Base-by-base conservation (phyloP, 1,284 basidiomycete species). In the Rhodotorula sp. region DNA sequence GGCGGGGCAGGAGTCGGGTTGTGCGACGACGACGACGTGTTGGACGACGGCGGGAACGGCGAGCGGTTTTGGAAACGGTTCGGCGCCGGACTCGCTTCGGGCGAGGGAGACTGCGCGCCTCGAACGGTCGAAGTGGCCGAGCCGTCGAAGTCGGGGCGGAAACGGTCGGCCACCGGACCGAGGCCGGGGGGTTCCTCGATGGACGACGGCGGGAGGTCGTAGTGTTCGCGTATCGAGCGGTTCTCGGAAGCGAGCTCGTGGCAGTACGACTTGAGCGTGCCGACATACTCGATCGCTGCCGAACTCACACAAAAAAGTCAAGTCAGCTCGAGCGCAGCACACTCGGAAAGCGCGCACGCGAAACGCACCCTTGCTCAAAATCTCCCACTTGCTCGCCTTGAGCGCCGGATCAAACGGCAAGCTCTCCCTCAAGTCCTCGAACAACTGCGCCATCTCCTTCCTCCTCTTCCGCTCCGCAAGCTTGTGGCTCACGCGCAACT, bases 351-450 rank as follows among this genome's bases (percentile, higher is more conserved):
- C 11, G 0, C n/a, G n/a, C n/a, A n/a, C n/a, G 22, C 48, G 4
- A 57, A 4, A 80, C 84, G 73, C 75, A 91, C 92, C 90, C 87
- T 94, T 94, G 80, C 87, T 92, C 50, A 96, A 82, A 68, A 95
- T 94, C 82, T 96, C 93, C 94, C 93, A 96, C 82, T 97, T 97
- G 82, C 90, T 92, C 28, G 91, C 89, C 80, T 96, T 95, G 88
- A 92, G 90, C 47, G 91, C 91, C 65, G 92, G 85, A 80, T 77
- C 75, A 51, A 65, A 71, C 5, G 94, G 94, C 46, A 97, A 83
- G 75, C 91, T 87, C 80, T 94, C 93, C 66, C 91, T 86, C 69
- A 97, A 82, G 80, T 97, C 94, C 76, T 97, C 94, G 78, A 96
- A 97, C 59, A 97, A 80, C 70, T 96, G 93, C 79, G 94, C 94